Base-by-base conservation (phyloP, 768 basidiomycete genomes). In the Auricularia cornea region DNA sequence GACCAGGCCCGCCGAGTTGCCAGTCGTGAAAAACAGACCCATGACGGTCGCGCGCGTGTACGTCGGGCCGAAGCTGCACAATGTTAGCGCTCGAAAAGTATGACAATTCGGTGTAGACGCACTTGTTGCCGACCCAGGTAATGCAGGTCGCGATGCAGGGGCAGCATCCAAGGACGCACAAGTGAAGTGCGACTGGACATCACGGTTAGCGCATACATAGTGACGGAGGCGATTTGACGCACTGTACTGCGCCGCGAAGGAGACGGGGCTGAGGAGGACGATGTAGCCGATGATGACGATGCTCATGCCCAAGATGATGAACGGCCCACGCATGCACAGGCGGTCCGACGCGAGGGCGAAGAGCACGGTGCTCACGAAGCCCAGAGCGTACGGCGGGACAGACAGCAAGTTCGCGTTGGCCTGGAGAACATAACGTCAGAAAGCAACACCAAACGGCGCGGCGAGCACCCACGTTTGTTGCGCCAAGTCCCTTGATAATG, bases 401-500 rank as follows among this genome's bases (percentile, higher is more conserved):
- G 66, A 68, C 26, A 70, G 65, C 12, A 65, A 51, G 44, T 68
- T 63, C 10, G 67, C 63, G 18, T 57, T 64, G 20, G 60, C 71
- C 35, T 38, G 35, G 35, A 38, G 16, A 1, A 14, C 35, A 2
- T n/a, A n/a, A n/a, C n/a, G n/a, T n/a, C n/a, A n/a, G n/a, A n/a
- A n/a, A n/a, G n/a, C n/a, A n/a, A n/a, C n/a, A n/a, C 35, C 16
- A 8, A 38, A 10, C 35, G 3, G 35, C 35, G 35, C 35, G n/a
- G n/a, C 35, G 16, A 10, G 35, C 35, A 38, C 35, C 8, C 16
- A 38, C 35, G 66, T 67, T 63, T 5, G 63, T 67, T 35, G 61
- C 67, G 20, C 78, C 79, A 12, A 80, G 72, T 10, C 68, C 67
- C 59, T 60, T 57, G 60, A 78, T 76, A 69, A 79, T 76, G n/a